These are phyloP conservation scores for Lipomyces oligophaga DNA, from an alignment of 805 yeast species.

Conservation along the genomic window DNA sequence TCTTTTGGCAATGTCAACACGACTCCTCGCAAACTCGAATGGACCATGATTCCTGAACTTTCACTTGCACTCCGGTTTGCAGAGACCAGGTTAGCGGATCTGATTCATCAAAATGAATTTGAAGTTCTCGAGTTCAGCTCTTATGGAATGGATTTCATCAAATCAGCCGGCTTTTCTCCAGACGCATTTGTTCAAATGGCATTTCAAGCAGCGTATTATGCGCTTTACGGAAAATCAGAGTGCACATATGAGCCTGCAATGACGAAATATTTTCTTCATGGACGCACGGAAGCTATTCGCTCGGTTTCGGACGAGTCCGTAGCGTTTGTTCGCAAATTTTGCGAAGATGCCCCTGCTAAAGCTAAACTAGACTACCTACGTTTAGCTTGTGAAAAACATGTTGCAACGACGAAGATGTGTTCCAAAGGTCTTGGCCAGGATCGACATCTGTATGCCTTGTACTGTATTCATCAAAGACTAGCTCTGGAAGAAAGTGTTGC, in stretches of 20 bases:
- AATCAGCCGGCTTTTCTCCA: constrained; percentile 82
- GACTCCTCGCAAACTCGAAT: constrained; percentile 81
- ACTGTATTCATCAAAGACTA: constrained; percentile 71
- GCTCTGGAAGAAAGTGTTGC: constrained; percentile 31
- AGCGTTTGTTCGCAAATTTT: constrained; percentile 76
- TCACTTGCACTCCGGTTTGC: constrained; percentile 81
- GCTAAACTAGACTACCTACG: constrained; percentile 59
- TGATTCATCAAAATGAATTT: constrained; percentile 86
- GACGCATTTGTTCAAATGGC: constrained; percentile 95
- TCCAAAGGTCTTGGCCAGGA: constrained; percentile 85
- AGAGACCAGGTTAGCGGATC: constrained; percentile 81
- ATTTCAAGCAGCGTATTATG: constrained; percentile 88
- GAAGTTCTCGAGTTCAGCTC: constrained; percentile 66
- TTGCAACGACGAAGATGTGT: constrained; percentile 62
- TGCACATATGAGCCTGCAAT: constrained; percentile 95
- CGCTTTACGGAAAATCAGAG: constrained; percentile 87
- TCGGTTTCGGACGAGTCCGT: constrained; percentile 79
- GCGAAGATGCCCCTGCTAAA: constrained; percentile 58
- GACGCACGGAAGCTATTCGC: constrained; percentile 88
- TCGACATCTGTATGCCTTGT: constrained; percentile 81
- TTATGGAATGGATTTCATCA: constrained; percentile 69
- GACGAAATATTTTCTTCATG: constrained; percentile 85
- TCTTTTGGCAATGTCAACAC: constrained; percentile 48
- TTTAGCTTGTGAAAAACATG: constrained; percentile 68
- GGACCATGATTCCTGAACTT: constrained; percentile 76